A percentile compares a stretch with the other conserved stretches of the same genome.
These are phyloP conservation scores for Barnettozyma populi DNA, from an alignment of 805 yeast genomes.

Conservation along the genomic window DNA sequence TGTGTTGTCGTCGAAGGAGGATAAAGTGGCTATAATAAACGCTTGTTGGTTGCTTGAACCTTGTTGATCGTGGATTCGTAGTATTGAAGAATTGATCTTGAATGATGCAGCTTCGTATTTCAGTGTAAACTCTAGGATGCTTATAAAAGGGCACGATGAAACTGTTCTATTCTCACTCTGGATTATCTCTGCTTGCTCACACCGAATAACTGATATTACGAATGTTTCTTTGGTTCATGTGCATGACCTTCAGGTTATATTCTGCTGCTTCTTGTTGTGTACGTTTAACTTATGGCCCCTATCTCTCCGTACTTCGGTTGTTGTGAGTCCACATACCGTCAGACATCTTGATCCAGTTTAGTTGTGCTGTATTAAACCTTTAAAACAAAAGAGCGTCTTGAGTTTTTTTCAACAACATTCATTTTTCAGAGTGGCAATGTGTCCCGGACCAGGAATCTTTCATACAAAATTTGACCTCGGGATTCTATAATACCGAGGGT, in stretches of 20 bases:
- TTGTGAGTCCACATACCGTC: conserved; percentile 23
- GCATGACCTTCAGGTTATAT: background rate
- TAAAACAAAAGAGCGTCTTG: conserved; percentile 1
- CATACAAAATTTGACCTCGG: background rate
- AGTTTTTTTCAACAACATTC: conserved; percentile 4
- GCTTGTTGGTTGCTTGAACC: no score
- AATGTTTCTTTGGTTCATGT: background rate
- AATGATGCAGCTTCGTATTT: background rate
- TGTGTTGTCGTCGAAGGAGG: background rate
- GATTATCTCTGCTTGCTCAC: background rate
- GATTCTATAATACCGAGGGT: background rate
- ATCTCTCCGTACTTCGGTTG: background rate
- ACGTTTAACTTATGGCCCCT: background rate
- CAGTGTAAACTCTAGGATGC: no score
- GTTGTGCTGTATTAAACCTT: conserved; percentile 1
- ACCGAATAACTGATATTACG: background rate
- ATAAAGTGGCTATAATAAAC: background rate
- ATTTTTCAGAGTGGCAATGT: conserved; percentile 7
- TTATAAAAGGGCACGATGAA: background rate
- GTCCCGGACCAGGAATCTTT: conserved; percentile 4
- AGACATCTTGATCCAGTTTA: conserved; percentile 23
- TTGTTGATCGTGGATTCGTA: no score
- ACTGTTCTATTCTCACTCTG: background rate
- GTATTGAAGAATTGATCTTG: background rate
- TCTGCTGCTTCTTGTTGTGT: background rate